Evolutionary conservation across 192 early-diverging fungal species (phyloP), one percentile per base, ranked within the genome.

Genomic region (Coemansia sp.): DNA sequence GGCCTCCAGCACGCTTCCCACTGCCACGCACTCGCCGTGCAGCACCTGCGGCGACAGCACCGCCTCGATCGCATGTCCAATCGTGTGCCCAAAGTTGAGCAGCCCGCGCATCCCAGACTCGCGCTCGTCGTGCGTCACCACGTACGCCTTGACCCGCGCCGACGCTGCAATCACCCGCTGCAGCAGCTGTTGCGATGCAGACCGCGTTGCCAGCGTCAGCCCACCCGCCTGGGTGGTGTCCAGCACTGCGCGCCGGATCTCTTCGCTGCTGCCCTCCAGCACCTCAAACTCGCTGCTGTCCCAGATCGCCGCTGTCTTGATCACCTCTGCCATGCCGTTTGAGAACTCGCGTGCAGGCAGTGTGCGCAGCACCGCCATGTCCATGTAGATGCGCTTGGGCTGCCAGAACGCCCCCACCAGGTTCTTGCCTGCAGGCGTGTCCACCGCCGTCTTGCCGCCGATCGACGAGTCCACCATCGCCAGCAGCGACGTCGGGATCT

Each of bases 381-480:
- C 95, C 72, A 97, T 95, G 68, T 87, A 99, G 37, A 95, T 94
- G 24, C 90, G 87, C 68, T 86, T 76, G 6, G 97, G 97, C 72
- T 99, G 95, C 86, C 94, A 95, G 84, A 99, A 97, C 15, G 94
- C 88, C 12, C 97, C 93, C 58, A 97, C 87, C 18, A 97, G 80
- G 77, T 97, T 95, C 83, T 99, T 99, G 33, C 94, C 97, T 50
- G 87, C 83, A 4, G 95, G 93, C 5, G 91, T 93, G 76, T 97
- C 97, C n/a, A 99, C 86, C 0, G 94, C 94, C 3, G 94, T 95
- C 82, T 97, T 97, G 18, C 97, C 97, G 52, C 93, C 94, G 56
- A 99, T 91, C 14, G 93, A 95, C 11, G 94, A 97, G 74, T 98
- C 96, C 4, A 97, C 94, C 95, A 99, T 97, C 6, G 95, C 93